phyloP scores from a whole-genome alignment of 108 stramenopile genomes.

The Mayamaea pseudoterrestris region DNA sequence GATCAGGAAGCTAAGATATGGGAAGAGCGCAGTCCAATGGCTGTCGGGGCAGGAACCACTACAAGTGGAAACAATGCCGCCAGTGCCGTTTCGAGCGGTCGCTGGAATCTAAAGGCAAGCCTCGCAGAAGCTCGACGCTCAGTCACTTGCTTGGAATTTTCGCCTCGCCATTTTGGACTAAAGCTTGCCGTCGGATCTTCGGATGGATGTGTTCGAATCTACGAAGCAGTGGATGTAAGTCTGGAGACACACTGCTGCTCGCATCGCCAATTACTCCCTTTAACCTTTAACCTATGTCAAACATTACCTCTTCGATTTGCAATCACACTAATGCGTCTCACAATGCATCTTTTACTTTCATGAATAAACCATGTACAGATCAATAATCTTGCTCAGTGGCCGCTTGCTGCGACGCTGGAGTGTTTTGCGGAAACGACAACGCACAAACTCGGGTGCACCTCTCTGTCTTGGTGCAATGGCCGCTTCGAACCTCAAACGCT shows the following conservation, averaged over 20 bases:
- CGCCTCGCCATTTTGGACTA: constrained; percentile 83
- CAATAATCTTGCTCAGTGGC: constrained; percentile 86
- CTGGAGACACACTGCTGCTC: too few species aligned
- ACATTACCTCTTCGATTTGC: too few species aligned
- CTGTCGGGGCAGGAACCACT: constrained; percentile 1
- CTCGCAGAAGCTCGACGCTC: constrained; percentile 73
- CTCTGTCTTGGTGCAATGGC: constrained; percentile 79
- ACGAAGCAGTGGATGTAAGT: constrained; percentile 90
- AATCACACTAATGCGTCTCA: too few species aligned
- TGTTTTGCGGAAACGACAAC: constrained; percentile 21
- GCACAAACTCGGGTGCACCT: constrained; percentile 59
- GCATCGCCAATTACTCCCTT: too few species aligned
- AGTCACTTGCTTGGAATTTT: constrained; percentile 82
- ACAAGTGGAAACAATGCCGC: constrained; percentile 10
- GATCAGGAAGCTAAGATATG: constrained; percentile 84
- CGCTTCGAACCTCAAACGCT: constrained; percentile 88
- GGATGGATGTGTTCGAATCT: constrained; percentile 80
- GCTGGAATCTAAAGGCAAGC: constrained; percentile 71
- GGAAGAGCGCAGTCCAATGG: constrained; percentile 66
- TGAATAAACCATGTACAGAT: too few species aligned
- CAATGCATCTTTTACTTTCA: too few species aligned
- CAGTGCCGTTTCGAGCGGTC: constrained; percentile 23
- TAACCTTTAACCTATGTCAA: too few species aligned
- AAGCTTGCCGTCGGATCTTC: constrained; percentile 80
- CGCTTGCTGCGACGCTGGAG: constrained; percentile 43